A percentile compares a stretch with the other conserved stretches of the same genome.
Conservation (phyloP, 257 asterid species). For the Schizonepeta tenuifolia region DNA sequence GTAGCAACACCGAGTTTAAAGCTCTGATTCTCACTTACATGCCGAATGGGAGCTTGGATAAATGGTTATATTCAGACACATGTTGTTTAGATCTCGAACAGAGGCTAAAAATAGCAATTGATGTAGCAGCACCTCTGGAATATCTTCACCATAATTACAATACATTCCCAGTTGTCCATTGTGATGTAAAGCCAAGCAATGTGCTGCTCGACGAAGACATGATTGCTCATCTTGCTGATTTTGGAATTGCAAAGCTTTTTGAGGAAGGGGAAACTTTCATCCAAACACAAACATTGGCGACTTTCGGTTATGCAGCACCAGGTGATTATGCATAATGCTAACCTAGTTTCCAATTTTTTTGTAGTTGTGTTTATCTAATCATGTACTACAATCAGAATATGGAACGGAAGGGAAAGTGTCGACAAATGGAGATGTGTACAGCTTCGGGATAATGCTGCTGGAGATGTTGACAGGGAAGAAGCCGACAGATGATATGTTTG, state of each 20-base stretch:
- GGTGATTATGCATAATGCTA: slow-evolving; percentile 12
- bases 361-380: neutral
- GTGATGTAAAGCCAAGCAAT: slow-evolving; percentile 31
- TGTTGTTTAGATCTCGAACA: neutral
- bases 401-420: slow-evolving; percentile 27
- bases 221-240: slow-evolving; percentile 38
- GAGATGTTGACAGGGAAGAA: slow-evolving; percentile 21
- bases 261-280: slow-evolving; percentile 30
- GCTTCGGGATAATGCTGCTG: neutral
- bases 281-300: slow-evolving; percentile 28
- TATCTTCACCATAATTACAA: slow-evolving; percentile 17
- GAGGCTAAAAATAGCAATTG: slow-evolving; percentile 33
- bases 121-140: slow-evolving; percentile 14
- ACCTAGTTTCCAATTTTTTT: neutral
- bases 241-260: slow-evolving; percentile 35
- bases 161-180: slow-evolving; percentile 13
- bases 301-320: slow-evolving; percentile 44
- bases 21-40: slow-evolving; percentile 36
- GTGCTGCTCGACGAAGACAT: slow-evolving; percentile 36
- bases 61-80: neutral
- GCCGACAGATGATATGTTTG: slow-evolving; percentile 11
- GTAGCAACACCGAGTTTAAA: neutral
- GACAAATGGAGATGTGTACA: slow-evolving; percentile 8
- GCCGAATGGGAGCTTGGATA: slow-evolving; percentile 41
- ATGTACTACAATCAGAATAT: neutral